Evolutionary conservation across 139 green algal genomes (phyloP).

Genomic region (Picochlorum sp.): DNA sequence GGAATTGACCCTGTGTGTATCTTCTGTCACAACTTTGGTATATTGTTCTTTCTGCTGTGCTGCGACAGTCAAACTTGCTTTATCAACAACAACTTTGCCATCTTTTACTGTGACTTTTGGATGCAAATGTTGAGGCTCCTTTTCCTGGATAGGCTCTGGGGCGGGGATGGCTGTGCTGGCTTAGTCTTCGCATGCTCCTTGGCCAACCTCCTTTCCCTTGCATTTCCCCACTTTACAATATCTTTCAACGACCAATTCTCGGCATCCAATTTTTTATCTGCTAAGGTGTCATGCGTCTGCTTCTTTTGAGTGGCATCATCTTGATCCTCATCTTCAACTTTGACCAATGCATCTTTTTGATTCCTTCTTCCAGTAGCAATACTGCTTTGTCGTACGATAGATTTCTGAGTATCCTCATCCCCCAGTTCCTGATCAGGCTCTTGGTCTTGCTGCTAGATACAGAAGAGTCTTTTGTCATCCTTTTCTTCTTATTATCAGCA

Average conservation of each 20-base stretch:
- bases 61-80: slow-evolving; percentile 39
- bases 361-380: background rate
- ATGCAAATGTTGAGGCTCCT: slow-evolving; percentile 4
- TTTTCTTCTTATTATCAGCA: background rate
- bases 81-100: slow-evolving; percentile 46
- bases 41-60: slow-evolving; percentile 33
- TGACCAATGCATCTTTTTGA: background rate
- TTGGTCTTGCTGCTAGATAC: background rate
- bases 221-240: slow-evolving; percentile 3
- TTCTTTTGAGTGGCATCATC: background rate
- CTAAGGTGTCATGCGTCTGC: slow-evolving; percentile 2
- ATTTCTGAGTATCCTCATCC: background rate
- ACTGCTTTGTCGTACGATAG: background rate
- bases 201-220: slow-evolving; percentile 3
- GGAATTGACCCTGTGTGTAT: slow-evolving; percentile 38
- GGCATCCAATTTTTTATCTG: slow-evolving; percentile 6
- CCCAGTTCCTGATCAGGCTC: too few relatives aligned
- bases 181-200: background rate
- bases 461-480: background rate
- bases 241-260: slow-evolving; percentile 11
- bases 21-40: slow-evolving; percentile 29
- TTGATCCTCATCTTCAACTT: background rate
- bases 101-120: slow-evolving; percentile 41
- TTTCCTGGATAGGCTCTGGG: background rate
- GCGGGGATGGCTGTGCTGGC: background rate